Conservation (phyloP, 73 alveolate genomes). For the Symbiodinium pilosum region DNA sequence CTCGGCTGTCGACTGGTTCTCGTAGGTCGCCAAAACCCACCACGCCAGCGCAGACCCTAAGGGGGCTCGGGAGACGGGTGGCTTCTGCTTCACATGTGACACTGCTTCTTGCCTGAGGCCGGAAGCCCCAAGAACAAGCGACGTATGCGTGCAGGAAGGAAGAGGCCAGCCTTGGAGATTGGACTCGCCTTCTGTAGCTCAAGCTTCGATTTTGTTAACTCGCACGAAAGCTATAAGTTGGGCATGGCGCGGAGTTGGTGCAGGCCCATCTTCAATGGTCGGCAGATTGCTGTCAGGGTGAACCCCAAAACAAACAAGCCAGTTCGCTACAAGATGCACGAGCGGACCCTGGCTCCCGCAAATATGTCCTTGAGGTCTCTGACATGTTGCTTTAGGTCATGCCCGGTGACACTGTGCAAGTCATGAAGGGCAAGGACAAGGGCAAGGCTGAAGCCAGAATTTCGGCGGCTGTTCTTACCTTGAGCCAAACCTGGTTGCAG, state of each 20-base stretch:
- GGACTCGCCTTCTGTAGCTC: not conserved
- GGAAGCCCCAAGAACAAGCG: slow-evolving; percentile 52
- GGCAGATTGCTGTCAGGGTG: slow-evolving; percentile 74
- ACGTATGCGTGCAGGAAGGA: slow-evolving; percentile 55
- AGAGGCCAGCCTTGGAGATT: not conserved
- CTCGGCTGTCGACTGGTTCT: not conserved
- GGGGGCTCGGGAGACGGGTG: not conserved
- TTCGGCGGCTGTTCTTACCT: not conserved
- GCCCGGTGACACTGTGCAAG: slow-evolving; percentile 78
- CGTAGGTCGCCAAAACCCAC: slow-evolving; percentile 59
- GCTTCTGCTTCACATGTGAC: not conserved
- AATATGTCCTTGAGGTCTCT: not conserved
- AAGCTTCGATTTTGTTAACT: not conserved
- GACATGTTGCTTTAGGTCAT: slow-evolving; percentile 9
- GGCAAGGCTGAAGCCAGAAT: slow-evolving; percentile 40
- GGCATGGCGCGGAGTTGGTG: not conserved
- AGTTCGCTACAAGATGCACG: slow-evolving; percentile 67
- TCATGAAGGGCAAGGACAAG: slow-evolving; percentile 85
- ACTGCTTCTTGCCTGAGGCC: not conserved
- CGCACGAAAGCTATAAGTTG: not conserved
- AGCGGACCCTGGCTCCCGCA: not conserved
- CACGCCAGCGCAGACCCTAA: slow-evolving; percentile 13
- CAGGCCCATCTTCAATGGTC: slow-evolving; percentile 56
- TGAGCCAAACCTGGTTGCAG: not conserved
- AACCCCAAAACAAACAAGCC: slow-evolving; percentile 63